Base-by-base conservation (phyloP, 345 rosid species). In the Salix purpurea region DNA sequence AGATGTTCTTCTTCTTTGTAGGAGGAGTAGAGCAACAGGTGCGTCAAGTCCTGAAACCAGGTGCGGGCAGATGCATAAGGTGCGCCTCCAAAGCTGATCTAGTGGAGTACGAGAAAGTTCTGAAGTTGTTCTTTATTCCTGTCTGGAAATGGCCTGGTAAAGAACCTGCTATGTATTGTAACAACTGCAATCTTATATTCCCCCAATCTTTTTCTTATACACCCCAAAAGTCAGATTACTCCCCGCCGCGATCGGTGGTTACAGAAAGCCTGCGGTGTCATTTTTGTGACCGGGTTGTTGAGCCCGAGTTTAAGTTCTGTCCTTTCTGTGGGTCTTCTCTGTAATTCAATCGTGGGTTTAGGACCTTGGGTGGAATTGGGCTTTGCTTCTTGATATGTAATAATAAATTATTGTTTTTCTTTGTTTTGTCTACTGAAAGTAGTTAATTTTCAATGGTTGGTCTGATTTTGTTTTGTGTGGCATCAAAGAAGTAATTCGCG, bases 71-170 rank as follows among this genome's bases (percentile, higher is more conserved):
- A 61, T 92, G 98, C 88, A 82, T 92, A 26, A 80, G 77, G 70
- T 93, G 99, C 74, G 86, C 90, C 5, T 93, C 97, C 14, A 78
- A 67, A 52, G 97, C 97, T 24, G 97, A 95, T 83, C 91, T 93
- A 32, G 97, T 95, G 5, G 90, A 93, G 0, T 93, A 88, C 88
- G 98, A 95, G 46, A 93, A 93, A 65, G 96, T 91, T 10, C 82
- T 94, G 69, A 94, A 92, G 84, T 75, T 86, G 13, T 95, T 95
- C 88, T 95, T 95, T 74, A 82, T 95, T 71, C 94, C 97, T 12
- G 91, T 90, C 48, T 93, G 97, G 97, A 90, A 81, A 77, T 93
- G 98, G 96, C 96, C 94, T 0, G 97, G 85, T 0, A 89, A 90
- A 74, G 90, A 90, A 0, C 91, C 89, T 30, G 76, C 87, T 21